Base-by-base conservation (phyloP, 768 basidiomycete species). In the Pleurotus cornucopiae region DNA sequence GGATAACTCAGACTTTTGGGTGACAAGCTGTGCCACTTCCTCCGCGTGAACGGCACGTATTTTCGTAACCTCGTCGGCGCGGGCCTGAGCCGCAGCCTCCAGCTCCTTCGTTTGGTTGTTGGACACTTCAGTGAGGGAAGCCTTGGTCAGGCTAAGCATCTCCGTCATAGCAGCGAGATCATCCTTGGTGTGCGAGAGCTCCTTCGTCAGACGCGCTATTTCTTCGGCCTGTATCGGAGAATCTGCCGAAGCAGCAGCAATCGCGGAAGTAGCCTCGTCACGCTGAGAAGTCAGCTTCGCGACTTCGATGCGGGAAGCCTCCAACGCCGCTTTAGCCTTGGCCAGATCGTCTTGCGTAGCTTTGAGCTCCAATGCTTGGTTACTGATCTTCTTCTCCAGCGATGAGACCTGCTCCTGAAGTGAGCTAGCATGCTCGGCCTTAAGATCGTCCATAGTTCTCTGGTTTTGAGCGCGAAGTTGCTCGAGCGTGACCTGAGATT, bases 331-430 rank as follows among this genome's bases (percentile, higher is more conserved):
- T 67, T 94, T 93, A 4, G 88, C 78, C 73, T 91, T 93, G 2
- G 76, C 64, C 37, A 94, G 83, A 66, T 93, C 91, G 59, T 94
- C 91, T 63, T 86, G 83, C 0, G 92, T 91, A 12, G 91, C 92
- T 64, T 87, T 91, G 43, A 94, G 79, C 61, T 93, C 89, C 26
- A 92, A 72, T 55, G 73, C 81, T 59, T 86, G 74, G 49, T 71
- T 79, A 54, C 73, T 74, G 49, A 89, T 77, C 63, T 80, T 79
- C 72, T 91, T 91, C 69, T 85, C 82, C 18, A 86, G 70, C 0
- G 67, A 67, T 53, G 76, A 75, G 40, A 81, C 72, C 61, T 88
- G 78, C 14, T 76, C 77, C 55, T 86, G 84, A 14, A 89, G 73
- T 4, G 68, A 61, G n/a, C 78, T 78, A 38, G 78, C 73, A 60